phyloP scores from a whole-genome alignment of 805 yeast species.

The Wickerhamomyces queroliae region DNA sequence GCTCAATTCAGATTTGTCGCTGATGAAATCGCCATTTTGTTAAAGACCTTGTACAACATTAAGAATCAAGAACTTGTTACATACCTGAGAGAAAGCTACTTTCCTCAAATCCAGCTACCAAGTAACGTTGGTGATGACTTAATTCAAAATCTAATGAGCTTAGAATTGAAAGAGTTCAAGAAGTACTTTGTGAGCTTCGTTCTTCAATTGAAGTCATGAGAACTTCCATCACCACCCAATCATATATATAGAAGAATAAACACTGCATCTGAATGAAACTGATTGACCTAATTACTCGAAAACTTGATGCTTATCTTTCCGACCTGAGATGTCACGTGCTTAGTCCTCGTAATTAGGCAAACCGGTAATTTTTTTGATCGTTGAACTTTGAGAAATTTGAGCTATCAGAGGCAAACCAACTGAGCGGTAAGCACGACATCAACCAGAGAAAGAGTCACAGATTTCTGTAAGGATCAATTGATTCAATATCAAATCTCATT shows the following conservation, averaged over 20 bases:
- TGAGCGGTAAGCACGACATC: background rate
- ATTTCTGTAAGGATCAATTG: no score
- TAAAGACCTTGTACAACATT: slow-evolving; percentile 53
- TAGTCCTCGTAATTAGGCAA: background rate
- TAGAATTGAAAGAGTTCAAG: slow-evolving; percentile 60
- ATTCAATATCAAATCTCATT: no score
- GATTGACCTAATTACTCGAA: background rate
- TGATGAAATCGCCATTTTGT: slow-evolving; percentile 65
- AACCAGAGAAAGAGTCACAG: no score
- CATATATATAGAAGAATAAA: background rate
- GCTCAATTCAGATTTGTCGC: slow-evolving; percentile 74
- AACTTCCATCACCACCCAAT: background rate
- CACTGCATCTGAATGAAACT: background rate
- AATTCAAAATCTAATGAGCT: slow-evolving; percentile 47
- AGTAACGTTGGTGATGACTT: slow-evolving; percentile 54
- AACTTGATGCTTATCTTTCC: background rate
- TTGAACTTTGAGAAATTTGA: background rate
- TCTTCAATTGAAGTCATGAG: slow-evolving; percentile 20
- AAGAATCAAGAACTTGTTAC: slow-evolving; percentile 41
- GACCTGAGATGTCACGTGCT: background rate
- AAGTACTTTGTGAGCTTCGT: slow-evolving; percentile 56
- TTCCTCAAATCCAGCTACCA: slow-evolving; percentile 54
- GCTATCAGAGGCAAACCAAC: background rate
- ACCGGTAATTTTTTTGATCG: background rate
- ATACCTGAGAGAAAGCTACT: slow-evolving; percentile 46